Evolutionary conservation across 2,329 filamentous ascomycete species (phyloP), one percentile per base, ranked within the genome.

Genomic region (Gnomoniopsis smithogilvyi): DNA sequence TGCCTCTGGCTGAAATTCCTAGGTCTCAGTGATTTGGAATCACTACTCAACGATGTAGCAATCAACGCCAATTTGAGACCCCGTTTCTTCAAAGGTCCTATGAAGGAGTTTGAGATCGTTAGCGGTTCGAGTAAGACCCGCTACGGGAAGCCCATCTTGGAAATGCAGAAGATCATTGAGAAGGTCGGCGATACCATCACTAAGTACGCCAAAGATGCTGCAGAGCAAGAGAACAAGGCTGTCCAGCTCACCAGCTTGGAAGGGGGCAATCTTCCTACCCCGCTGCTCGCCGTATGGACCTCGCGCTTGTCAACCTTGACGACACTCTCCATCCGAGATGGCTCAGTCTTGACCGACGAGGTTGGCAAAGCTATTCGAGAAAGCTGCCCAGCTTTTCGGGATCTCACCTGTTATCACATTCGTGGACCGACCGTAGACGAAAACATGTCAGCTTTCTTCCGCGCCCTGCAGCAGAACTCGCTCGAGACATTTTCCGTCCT

Each of bases 1-100:
- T 89, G 84, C 66, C 78, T 83, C 41, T 90, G 89, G 70, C 82
- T 91, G 57, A 83, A 81, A 58, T 77, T 79, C 26, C 75, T 92
- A 41, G 83, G 88, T 64, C 78, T 91, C 11, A 77, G 83, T 55
- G 84, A 88, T 66, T 76, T 91, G 1, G 72, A 76, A 12, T 74
- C 83, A 45, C 75, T 89, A 22, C 75, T 91, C 2, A 78, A 82
- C 11, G 82, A 87, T 58, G 75, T 81, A 38, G 61, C 62, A 10
- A 66, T 69, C 30, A 67, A 72, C 26, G 59, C 60, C 1, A 46
- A 54, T 3, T 61, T 72, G 34, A 66, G 70, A 15, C 58, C 70
- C 1, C 64, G 53, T 10, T 78, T 81, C 62, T 80, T 80, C 51
- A 65, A 67, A 2, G 72, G 70, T 1, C 69, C 71, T 3, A 77